These are phyloP conservation scores for Inonotus obliquus DNA, from an alignment of 1,284 basidiomycete genomes.

Conservation along the genomic window DNA sequence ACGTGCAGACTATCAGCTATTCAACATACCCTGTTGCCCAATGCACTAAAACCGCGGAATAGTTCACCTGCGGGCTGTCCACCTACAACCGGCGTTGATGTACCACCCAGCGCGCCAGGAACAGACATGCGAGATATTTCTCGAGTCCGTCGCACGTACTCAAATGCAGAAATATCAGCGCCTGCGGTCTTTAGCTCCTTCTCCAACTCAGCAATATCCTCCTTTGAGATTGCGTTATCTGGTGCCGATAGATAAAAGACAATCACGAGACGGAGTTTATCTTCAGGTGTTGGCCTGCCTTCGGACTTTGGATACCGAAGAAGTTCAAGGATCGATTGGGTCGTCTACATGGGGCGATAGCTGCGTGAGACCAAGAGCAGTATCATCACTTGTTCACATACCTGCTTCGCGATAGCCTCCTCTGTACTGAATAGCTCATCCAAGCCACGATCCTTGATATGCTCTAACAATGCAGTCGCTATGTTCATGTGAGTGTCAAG, in stretches of 20 bases:
- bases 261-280: constrained; percentile 91
- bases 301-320: constrained; percentile 65
- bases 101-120: constrained; percentile 45
- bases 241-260: constrained; percentile 90
- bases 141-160: constrained; percentile 88
- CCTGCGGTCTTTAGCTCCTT: constrained; percentile 80
- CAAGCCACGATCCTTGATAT: constrained; percentile 93
- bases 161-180: constrained; percentile 80
- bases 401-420: constrained; percentile 85
- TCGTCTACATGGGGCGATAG: constrained; percentile 44
- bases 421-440: constrained; percentile 97
- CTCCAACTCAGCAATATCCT: constrained; percentile 86
- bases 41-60: constrained; percentile 87
- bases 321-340: constrained; percentile 77
- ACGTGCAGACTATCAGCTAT: neutral
- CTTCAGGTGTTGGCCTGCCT: constrained; percentile 65
- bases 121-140: constrained; percentile 82
- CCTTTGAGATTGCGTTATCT: constrained; percentile 76
- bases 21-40: constrained; percentile 78
- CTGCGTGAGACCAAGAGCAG: neutral
- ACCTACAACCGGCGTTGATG: constrained; percentile 74
- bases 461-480: constrained; percentile 90
- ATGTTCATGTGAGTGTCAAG: constrained; percentile 99
- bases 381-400: constrained; percentile 26
- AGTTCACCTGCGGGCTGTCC: constrained; percentile 72